Evolutionary conservation across 345 rosid genomes (phyloP), one percentile per base, ranked within the genome.

Genomic region (Clausena lansium): DNA sequence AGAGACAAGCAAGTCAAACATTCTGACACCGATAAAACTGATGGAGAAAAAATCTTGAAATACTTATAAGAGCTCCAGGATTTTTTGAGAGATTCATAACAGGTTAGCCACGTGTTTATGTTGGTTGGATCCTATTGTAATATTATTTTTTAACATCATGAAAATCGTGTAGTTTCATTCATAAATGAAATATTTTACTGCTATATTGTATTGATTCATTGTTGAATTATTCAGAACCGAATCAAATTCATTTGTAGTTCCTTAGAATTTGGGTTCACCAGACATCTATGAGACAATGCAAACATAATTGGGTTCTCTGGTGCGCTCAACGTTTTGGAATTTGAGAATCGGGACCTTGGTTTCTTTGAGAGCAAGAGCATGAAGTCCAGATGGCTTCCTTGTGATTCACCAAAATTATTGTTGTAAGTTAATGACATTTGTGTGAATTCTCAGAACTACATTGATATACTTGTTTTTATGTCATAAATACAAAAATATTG

Each of bases 1-100:
- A 32, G 99, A 97, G 88, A 94, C 97, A 6, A 96, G 95, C 93
- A 93, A 91, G 83, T 61, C 94, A 36, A 89, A 89, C 80, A 94
- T 97, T 76, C 89, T 90, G 39, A 61, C 87, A 60, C 96, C 98
- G 4, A 87, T 93, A 73, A 97, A 90, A 75, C 90, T 97, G 78
- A 91, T 94, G 97, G 99, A 91, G 75, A 91, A 94, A 77, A 54
- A 93, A 71, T 88, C 92, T 2, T 93, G 77, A 88, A 55, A 69
- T 19, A 9, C 20, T 50, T 62, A 20, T 20, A 17, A 41, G 50
- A 54, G 33, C 58, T 54, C 47, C 9, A 33, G 1, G 50, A 9
- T 59, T 73, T 74, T 70, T 32, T 77, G 47, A 55, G 79, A 33
- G 59, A 50, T 58, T 67, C 72, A 52, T 39, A 36, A 54, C n/a